Evolutionary conservation across 805 yeast genomes (phyloP).

Genomic region (Diddensiella santjacobensis): DNA sequence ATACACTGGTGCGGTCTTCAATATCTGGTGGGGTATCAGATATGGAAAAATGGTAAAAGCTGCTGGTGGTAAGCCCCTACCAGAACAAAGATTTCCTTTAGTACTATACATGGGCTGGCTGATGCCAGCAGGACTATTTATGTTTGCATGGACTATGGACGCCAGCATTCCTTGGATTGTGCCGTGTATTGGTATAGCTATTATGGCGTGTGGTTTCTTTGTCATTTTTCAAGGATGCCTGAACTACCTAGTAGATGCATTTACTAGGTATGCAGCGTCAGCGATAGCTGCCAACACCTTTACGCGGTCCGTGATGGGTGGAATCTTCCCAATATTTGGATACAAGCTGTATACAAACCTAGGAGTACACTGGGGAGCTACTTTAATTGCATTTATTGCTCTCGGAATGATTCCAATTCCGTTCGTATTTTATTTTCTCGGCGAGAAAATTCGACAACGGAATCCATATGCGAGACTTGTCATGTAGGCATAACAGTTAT

Average conservation of each 20-base stretch:
- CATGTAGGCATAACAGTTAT: slow-evolving; percentile 7
- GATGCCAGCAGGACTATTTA: slow-evolving; percentile 52
- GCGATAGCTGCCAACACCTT: slow-evolving; percentile 65
- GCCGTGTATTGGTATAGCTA: slow-evolving; percentile 54
- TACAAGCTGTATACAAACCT: slow-evolving; percentile 48
- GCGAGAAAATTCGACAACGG: slow-evolving; percentile 37
- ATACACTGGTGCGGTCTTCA: slow-evolving; percentile 31
- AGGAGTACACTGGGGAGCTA: slow-evolving; percentile 53
- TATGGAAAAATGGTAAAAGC: slow-evolving; percentile 28
- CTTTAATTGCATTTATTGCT: slow-evolving; percentile 50
- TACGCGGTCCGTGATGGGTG: slow-evolving; percentile 55
- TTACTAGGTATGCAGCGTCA: slow-evolving; percentile 55
- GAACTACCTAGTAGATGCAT: slow-evolving; percentile 60
- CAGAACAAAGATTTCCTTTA: slow-evolving; percentile 56
- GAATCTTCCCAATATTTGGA: slow-evolving; percentile 59
- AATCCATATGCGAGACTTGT: slow-evolving; percentile 25
- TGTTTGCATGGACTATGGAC: slow-evolving; percentile 60
- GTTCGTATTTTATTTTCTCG: slow-evolving; percentile 48
- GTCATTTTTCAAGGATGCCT: slow-evolving; percentile 56
- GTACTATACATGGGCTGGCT: slow-evolving; percentile 47
- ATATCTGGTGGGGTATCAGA: slow-evolving; percentile 27
- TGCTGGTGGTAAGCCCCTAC: slow-evolving; percentile 47
- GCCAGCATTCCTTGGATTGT: slow-evolving; percentile 47
- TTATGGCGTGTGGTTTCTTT: slow-evolving; percentile 52
- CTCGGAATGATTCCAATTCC: slow-evolving; percentile 54